Base-by-base conservation (phyloP, 495 filamentous ascomycete genomes). In the Hyaloscypha variabilis region DNA sequence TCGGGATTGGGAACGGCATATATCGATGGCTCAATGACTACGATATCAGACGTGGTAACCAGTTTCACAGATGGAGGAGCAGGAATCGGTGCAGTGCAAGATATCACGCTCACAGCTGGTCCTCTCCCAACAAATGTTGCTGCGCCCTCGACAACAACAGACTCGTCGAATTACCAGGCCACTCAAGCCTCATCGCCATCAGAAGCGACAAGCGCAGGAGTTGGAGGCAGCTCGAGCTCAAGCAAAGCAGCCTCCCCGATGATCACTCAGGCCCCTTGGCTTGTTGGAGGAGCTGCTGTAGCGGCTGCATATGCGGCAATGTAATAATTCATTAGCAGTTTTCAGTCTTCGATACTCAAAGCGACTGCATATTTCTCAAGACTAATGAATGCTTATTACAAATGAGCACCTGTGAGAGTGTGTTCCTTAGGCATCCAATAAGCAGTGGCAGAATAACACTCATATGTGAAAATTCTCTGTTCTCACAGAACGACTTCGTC, bases 261-360 rank as follows among this genome's bases (percentile, higher is more conserved):
- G 69, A 57, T 66, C n/a, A 71, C 69, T 59, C 64, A 56, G 11
- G 65, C 65, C 21, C 62, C 52, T 30, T 67, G 64, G 69, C 17
- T 68, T 56, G 23, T 67, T 53, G 65, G 61, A 39, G 69, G 62
- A 24, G 62, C 62, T n/a, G 68, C 68, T 14, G 69, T 49, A 19
- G 69, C 58, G 25, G 14, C 64, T 5, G 69, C 60, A 3, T 51
- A 63, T 42, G 65, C 69, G 26, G 69, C 60, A 0, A 50, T 71
- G 62, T 66, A 57, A 51, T n/a, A 23, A 24, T 21, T n/a, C 17
- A 34, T 1, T 26, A 36, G 24, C 19, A 29, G 28, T 1, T 52
- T 4, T 13, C n/a, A n/a, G 13, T 8, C 28, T 39, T 13, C 25
- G 31, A 34, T 34, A 34, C 31, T 13, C 2, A 5, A 11, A 11